phyloP scores from a whole-genome alignment of 2,329 filamentous ascomycete species.

The Dactylonectria estremocensis region DNA sequence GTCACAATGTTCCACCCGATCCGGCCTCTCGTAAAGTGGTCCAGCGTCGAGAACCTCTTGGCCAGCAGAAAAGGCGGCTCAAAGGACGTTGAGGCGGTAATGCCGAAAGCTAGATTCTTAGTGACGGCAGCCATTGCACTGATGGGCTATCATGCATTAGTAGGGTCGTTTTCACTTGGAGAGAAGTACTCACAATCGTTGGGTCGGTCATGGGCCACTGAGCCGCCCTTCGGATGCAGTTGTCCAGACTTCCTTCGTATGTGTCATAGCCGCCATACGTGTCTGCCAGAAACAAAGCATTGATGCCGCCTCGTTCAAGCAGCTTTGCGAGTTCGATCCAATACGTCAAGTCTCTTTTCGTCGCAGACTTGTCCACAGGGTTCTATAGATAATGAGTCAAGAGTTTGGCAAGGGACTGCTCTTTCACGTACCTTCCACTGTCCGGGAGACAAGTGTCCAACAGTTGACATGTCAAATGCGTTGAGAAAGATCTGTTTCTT shows the following conservation, averaged over 20 bases:
- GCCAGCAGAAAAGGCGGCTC: slow-evolving; percentile 74
- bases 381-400: slow-evolving; percentile 58
- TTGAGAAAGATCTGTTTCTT: slow-evolving; percentile 68
- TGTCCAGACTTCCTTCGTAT: slow-evolving; percentile 71
- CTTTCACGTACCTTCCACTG: slow-evolving; percentile 72
- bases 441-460: slow-evolving; percentile 75
- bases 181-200: slow-evolving; percentile 64
- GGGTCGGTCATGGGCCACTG: slow-evolving; percentile 78
- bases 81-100: slow-evolving; percentile 75
- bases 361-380: slow-evolving; percentile 72
- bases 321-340: slow-evolving; percentile 76
- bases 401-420: background rate
- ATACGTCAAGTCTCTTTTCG: slow-evolving; percentile 73
- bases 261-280: slow-evolving; percentile 77
- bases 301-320: slow-evolving; percentile 74
- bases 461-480: slow-evolving; percentile 77
- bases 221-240: slow-evolving; percentile 73
- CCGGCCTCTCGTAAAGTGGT: slow-evolving; percentile 73
- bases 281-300: slow-evolving; percentile 76
- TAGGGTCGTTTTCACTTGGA: background rate
- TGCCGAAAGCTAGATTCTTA: slow-evolving; percentile 74
- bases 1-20: slow-evolving; percentile 80
- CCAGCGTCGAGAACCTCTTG: slow-evolving; percentile 73
- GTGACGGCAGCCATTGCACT: slow-evolving; percentile 78
- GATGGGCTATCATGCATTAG: slow-evolving; percentile 63